Conservation (phyloP, 495 filamentous ascomycete genomes). For the Xylaria curta region DNA sequence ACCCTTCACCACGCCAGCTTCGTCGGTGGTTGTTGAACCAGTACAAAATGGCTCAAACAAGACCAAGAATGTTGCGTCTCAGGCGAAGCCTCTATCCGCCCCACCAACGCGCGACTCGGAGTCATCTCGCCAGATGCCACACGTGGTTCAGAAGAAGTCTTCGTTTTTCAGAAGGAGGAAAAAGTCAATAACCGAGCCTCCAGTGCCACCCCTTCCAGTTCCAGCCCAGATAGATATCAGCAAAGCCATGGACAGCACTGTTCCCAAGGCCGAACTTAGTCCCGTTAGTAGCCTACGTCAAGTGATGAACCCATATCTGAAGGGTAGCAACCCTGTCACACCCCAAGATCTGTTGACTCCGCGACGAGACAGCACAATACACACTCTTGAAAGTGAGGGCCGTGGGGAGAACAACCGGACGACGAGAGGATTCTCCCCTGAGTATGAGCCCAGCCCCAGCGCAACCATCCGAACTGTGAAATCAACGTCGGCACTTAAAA, state of each 20-base stretch:
- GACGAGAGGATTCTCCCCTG: conserved; percentile 65
- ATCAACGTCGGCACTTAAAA: conserved; percentile 43
- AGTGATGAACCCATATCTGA: conserved; percentile 88
- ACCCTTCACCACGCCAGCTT: conserved; percentile 27
- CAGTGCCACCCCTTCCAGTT: conserved; percentile 43
- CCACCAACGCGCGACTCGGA: conserved; percentile 55
- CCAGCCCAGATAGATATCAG: conserved; percentile 40
- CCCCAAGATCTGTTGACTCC: conserved; percentile 26
- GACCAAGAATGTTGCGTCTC: conserved; percentile 35
- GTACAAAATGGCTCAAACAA: conserved; percentile 24
- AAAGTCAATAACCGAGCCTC: conserved; percentile 71
- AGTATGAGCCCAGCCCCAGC: conserved; percentile 65
- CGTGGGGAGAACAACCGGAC: conserved; percentile 39
- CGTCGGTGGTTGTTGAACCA: conserved; percentile 28
- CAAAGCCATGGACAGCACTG: conserved; percentile 37
- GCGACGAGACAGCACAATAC: conserved; percentile 31
- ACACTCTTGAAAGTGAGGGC: conserved; percentile 31
- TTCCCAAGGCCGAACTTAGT: conserved; percentile 55
- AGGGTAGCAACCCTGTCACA: conserved; percentile 32
- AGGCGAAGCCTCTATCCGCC: conserved; percentile 49
- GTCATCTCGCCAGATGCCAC: conserved; percentile 44
- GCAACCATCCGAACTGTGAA: conserved; percentile 65
- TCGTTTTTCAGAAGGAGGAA: conserved; percentile 93
- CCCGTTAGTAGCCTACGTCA: conserved; percentile 87
- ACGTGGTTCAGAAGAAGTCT: conserved; percentile 84